Conservation (phyloP, 257 asterid genomes). For the Pogostemon cablin region DNA sequence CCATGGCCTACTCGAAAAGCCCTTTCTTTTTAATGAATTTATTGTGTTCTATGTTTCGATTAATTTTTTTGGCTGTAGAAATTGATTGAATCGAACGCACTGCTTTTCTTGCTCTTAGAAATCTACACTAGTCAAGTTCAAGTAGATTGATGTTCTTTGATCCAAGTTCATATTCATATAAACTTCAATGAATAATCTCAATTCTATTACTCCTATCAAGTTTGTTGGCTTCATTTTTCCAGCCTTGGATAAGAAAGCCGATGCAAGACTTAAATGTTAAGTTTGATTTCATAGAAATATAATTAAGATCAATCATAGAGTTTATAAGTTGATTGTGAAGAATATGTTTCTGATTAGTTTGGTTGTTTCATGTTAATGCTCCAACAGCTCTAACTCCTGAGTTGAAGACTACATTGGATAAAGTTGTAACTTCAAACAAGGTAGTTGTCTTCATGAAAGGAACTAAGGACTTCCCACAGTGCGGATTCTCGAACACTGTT, state of each 20-base stretch:
- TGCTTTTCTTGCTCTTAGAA: neutral
- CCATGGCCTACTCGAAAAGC: neutral
- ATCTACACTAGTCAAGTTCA: neutral
- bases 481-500: constrained; percentile 87
- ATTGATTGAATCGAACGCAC: neutral
- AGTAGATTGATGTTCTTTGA: neutral
- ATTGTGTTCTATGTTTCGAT: neutral
- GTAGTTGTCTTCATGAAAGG: constrained; percentile 89
- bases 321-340: neutral
- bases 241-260: neutral
- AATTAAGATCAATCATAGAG: neutral
- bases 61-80: neutral
- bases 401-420: constrained; percentile 73
- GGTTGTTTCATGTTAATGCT: constrained; percentile 8
- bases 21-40: neutral
- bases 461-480: constrained; percentile 87
- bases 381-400: constrained; percentile 73
- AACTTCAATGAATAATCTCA: neutral
- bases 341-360: neutral
- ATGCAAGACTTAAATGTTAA: constrained; percentile 1
- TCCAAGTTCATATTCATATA: neutral
- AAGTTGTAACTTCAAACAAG: constrained; percentile 77
- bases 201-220: neutral
- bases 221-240: neutral
- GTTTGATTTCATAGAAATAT: constrained; percentile 10